phyloP scores from a whole-genome alignment of 164 flowering plant species.

The Hamamelis virginiana region DNA sequence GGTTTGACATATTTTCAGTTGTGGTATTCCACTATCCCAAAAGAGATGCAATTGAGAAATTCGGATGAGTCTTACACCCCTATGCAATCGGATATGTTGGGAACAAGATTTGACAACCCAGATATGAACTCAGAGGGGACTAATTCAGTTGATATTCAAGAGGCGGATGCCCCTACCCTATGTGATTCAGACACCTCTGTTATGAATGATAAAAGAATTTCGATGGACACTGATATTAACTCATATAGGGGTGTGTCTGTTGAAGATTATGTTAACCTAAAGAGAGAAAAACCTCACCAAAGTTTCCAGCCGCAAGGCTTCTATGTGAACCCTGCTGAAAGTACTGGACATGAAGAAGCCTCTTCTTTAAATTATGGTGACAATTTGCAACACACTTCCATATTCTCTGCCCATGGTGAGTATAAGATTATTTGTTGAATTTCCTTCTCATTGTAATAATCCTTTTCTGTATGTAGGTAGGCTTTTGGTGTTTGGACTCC shows the following conservation, averaged over 20 bases:
- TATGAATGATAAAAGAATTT: constrained; percentile 32
- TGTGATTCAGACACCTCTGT: constrained; percentile 55
- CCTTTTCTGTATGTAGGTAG: too few relatives aligned
- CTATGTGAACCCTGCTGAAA: constrained; percentile 36
- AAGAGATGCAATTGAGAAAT: constrained; percentile 45
- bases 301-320: constrained; percentile 22
- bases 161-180: constrained; percentile 12
- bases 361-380: constrained; percentile 15
- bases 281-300: constrained; percentile 16
- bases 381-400: constrained; percentile 27
- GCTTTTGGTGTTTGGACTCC: too few relatives aligned
- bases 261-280: constrained; percentile 14
- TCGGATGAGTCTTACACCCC: constrained; percentile 18
- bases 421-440: constrained; percentile 1
- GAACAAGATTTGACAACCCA: constrained; percentile 8
- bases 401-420: constrained; percentile 50
- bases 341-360: constrained; percentile 22
- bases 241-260: constrained; percentile 12
- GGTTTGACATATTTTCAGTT: constrained; percentile 61
- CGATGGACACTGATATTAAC: constrained; percentile 3
- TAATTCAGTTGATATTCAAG: constrained; percentile 27
- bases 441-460: not conserved
- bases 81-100: constrained; percentile 27
- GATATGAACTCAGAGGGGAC: constrained; percentile 25
- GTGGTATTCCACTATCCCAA: constrained; percentile 61